These are phyloP conservation scores for Kluyveromyces lactis DNA, from an alignment of 805 yeast species.

Conservation along the genomic window DNA sequence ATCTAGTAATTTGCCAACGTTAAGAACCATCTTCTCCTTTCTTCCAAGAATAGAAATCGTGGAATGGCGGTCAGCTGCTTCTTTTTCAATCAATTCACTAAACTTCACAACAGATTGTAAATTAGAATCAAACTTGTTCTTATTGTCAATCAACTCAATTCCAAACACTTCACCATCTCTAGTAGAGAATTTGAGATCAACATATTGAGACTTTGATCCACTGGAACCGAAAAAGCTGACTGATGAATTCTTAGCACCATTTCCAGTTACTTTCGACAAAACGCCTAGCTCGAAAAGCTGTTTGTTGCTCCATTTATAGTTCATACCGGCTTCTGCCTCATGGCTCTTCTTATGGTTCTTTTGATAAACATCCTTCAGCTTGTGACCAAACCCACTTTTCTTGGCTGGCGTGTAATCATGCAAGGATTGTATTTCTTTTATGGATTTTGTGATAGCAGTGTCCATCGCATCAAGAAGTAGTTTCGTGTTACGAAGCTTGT, in stretches of 20 bases:
- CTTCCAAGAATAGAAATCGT: slow-evolving; percentile 6
- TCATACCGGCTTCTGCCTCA: slow-evolving; percentile 31
- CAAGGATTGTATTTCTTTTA: slow-evolving; percentile 39
- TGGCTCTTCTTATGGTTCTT: slow-evolving; percentile 28
- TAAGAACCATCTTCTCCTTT: slow-evolving; percentile 12
- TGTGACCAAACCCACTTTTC: slow-evolving; percentile 27
- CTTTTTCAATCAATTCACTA: slow-evolving; percentile 1
- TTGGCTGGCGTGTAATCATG: slow-evolving; percentile 22
- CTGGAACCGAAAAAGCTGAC: slow-evolving; percentile 33
- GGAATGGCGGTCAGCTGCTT: slow-evolving; percentile 1
- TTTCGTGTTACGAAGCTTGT: slow-evolving; percentile 24
- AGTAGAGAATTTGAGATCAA: slow-evolving; percentile 67
- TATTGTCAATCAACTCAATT: slow-evolving; percentile 42
- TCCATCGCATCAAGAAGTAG: slow-evolving; percentile 22
- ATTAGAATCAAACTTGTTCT: slow-evolving; percentile 21
- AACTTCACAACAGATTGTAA: slow-evolving; percentile 6
- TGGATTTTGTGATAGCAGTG: slow-evolving; percentile 41
- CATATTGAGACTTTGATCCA: slow-evolving; percentile 50
- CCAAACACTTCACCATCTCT: slow-evolving; percentile 63
- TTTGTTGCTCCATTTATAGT: slow-evolving; percentile 71
- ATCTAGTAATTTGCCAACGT: slow-evolving; percentile 1
- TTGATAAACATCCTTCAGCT: slow-evolving; percentile 35
- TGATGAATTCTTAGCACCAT: slow-evolving; percentile 32
- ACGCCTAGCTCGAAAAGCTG: slow-evolving; percentile 68
- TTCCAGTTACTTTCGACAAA: slow-evolving; percentile 50